Evolutionary conservation across 2,329 filamentous ascomycete species (phyloP), one percentile per base, ranked within the genome.

Genomic region (Canariomyces notabilis): DNA sequence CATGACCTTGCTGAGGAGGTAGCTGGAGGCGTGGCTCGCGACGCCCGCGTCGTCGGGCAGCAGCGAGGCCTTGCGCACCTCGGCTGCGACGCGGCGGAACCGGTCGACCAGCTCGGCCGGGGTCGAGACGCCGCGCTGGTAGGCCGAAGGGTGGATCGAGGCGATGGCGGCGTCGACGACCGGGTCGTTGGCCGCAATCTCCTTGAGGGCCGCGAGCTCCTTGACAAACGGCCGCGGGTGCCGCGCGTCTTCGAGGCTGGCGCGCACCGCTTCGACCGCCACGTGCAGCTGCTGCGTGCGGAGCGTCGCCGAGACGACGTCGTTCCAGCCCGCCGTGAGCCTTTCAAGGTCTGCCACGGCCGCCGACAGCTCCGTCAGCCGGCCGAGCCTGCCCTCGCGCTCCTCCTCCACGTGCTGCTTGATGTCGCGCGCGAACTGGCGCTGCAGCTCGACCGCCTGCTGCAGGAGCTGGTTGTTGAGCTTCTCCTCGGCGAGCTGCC

Each of bases 221-320:
- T 84, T 83, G 61, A 95, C 80, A 65, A 98, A 98, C 4, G 93
- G 93, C 34, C 81, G 79, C 16, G 91, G 87, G 58, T 83, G 77
- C 35, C 82, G 73, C 11, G 83, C 77, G 54, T 85, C 84, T 62
- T 89, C 84, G 18, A 97, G 79, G 41, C 85, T 88, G 48, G 87
- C 82, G 56, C 88, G 85, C 42, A 97, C 89, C 32, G 91, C 89
- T 64, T 98, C 93, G 22, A 97, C 86, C 16, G 93, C 93, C 29
- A 98, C 89, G 63, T 96, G 89, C 21, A 98, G 82, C 70, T 97
- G 90, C 68, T 98, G 93, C 1, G 93, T 96, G 67, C 87, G 85
- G 53, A 97, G 79, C 69, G 93, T 97, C 50, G 80, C 76, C 64
- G 97, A 89, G 18, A 98, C 82, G 31, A 97, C 88, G 33, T 83